These are phyloP conservation scores for Trichosporon asahii DNA, from an alignment of 1,284 basidiomycete species.

Conservation along the genomic window DNA sequence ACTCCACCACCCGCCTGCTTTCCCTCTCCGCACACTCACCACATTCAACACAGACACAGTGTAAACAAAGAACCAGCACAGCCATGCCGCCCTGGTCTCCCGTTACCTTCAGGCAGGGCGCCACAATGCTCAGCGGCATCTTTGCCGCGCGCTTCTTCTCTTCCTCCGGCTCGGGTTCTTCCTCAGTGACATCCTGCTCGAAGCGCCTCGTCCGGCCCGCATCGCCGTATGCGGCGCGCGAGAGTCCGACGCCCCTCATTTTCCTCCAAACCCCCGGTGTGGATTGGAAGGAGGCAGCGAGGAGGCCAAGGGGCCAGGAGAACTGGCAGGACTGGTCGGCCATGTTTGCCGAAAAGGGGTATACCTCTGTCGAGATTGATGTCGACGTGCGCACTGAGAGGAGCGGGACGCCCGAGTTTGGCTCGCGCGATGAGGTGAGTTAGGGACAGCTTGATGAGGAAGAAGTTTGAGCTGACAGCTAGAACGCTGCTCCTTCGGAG, in stretches of 20 bases:
- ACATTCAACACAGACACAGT: too few species aligned
- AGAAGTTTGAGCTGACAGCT: not conserved
- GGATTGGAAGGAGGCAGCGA: not conserved
- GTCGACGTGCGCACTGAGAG: constrained; percentile 42
- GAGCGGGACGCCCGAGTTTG: not conserved
- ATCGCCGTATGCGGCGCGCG: constrained; percentile 31
- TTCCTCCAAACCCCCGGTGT: constrained; percentile 37
- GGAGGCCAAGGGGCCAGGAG: not conserved
- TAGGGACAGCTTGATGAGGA: not conserved
- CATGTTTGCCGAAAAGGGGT: constrained; percentile 60
- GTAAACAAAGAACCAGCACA: too few species aligned
- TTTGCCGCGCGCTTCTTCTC: constrained; percentile 9
- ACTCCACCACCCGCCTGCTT: too few species aligned
- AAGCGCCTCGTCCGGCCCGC: constrained; percentile 38
- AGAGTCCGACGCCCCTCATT: constrained; percentile 44
- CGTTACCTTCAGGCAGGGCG: not conserved
- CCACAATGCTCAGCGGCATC: not conserved
- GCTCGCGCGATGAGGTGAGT: not conserved
- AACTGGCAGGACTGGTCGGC: constrained; percentile 50
- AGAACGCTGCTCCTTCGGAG: not conserved
- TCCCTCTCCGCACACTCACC: not conserved
- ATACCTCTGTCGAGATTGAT: constrained; percentile 61
- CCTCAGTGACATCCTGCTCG: constrained; percentile 22
- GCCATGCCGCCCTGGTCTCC: constrained; percentile 10
- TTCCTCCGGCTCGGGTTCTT: not conserved